Conservation (phyloP, 1,284 basidiomycete genomes). For the Sanguinoderma infundibulare region DNA sequence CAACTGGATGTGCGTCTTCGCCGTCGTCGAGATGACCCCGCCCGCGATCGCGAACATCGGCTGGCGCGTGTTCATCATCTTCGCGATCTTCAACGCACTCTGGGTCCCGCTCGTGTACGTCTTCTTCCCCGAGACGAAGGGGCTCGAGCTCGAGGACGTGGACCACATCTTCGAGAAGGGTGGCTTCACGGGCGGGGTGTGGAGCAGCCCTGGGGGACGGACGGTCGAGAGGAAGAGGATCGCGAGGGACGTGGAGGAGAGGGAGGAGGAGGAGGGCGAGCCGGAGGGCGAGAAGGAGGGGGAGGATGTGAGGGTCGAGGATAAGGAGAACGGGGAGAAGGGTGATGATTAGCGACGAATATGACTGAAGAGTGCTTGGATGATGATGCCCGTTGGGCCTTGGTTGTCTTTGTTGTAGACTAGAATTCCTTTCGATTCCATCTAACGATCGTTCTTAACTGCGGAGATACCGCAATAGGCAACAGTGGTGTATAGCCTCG, state of each 20-base stretch:
- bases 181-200: conserved; percentile 46
- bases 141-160: conserved; percentile 47
- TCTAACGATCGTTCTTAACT: no score
- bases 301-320: background rate
- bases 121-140: conserved; percentile 51
- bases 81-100: conserved; percentile 49
- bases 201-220: conserved; percentile 33
- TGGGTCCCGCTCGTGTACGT: conserved; percentile 49
- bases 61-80: conserved; percentile 53
- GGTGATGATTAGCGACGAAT: background rate
- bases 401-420: background rate
- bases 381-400: background rate
- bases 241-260: conserved; percentile 25
- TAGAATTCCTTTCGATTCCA: background rate
- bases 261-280: conserved; percentile 4
- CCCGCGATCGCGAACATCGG: conserved; percentile 53
- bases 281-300: background rate
- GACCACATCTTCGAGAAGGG: conserved; percentile 43
- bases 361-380: background rate
- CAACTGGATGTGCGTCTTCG: conserved; percentile 49
- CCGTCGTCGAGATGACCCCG: conserved; percentile 53
- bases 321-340: background rate
- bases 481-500: no score
- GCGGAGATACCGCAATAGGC: no score
- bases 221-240: conserved; percentile 29